phyloP scores from a whole-genome alignment of 2,329 filamentous ascomycete species.

The Paraphoma sp. region DNA sequence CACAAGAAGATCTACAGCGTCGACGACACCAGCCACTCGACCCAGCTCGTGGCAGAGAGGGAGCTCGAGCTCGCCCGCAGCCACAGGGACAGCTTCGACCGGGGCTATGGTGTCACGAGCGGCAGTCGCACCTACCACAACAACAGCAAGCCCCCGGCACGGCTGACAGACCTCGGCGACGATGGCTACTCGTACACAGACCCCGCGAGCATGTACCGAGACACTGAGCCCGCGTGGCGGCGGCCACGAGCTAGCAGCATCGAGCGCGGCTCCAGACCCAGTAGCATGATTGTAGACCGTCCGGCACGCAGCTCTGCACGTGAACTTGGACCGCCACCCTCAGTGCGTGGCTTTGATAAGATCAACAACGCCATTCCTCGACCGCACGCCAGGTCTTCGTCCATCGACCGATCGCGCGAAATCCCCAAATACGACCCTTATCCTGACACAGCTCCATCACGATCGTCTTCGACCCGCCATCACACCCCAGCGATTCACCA shows the following conservation, averaged over 20 bases:
- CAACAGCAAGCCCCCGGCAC: constrained; percentile 29
- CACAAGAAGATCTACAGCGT: constrained; percentile 59
- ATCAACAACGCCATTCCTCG: constrained; percentile 54
- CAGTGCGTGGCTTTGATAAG: constrained; percentile 74
- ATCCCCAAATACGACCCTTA: constrained; percentile 46
- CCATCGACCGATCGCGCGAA: constrained; percentile 43
- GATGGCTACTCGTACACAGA: constrained; percentile 59
- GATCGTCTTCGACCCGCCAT: constrained; percentile 50
- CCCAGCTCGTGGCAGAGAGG: constrained; percentile 46
- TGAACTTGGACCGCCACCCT: constrained; percentile 65
- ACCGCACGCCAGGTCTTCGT: constrained; percentile 34
- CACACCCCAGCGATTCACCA: constrained; percentile 56
- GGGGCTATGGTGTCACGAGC: constrained; percentile 36
- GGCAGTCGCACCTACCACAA: constrained; percentile 40
- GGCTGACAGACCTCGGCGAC: constrained; percentile 47
- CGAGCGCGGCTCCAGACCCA: constrained; percentile 54
- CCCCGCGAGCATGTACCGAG: constrained; percentile 57
- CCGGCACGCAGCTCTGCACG: constrained; percentile 44
- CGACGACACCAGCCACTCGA: constrained; percentile 50
- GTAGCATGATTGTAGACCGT: constrained; percentile 52
- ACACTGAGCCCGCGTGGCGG: constrained; percentile 58
- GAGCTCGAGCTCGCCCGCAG: constrained; percentile 43
- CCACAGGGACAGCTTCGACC: constrained; percentile 30
- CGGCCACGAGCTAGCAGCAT: constrained; percentile 53
- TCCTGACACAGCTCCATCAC: constrained; percentile 40